Conservation (phyloP, 1,284 basidiomycete species). For the Tilletiaria anomala region DNA sequence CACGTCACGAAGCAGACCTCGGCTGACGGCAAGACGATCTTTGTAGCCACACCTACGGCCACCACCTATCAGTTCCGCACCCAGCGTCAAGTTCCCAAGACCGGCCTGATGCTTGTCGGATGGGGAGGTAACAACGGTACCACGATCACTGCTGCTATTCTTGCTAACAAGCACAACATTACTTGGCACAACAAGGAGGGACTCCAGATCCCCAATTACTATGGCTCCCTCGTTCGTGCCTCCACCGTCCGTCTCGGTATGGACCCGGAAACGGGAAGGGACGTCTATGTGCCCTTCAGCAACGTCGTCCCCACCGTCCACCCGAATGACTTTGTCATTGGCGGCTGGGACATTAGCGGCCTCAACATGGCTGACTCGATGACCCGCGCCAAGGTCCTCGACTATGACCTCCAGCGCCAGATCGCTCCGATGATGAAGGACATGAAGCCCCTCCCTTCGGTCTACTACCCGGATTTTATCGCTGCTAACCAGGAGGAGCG, state of each 20-base stretch:
- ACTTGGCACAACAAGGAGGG: constrained; percentile 89
- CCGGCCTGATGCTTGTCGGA: constrained; percentile 92
- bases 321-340: constrained; percentile 90
- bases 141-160: constrained; percentile 81
- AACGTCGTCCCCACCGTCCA: constrained; percentile 96
- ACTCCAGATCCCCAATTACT: constrained; percentile 83
- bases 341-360: constrained; percentile 94
- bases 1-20: constrained; percentile 29
- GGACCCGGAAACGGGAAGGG: constrained; percentile 69
- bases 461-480: constrained; percentile 60
- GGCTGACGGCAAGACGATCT: constrained; percentile 31
- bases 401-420: constrained; percentile 94
- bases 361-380: constrained; percentile 77
- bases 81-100: constrained; percentile 69
- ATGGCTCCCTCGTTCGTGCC: constrained; percentile 60
- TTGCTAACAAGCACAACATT: constrained; percentile 91
- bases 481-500: constrained; percentile 94
- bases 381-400: constrained; percentile 81
- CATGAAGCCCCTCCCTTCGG: constrained; percentile 75
- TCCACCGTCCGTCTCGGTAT: constrained; percentile 83
- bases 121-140: constrained; percentile 95
- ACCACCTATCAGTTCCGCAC: constrained; percentile 70
- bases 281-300: constrained; percentile 80
- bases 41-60: constrained; percentile 29
- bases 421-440: constrained; percentile 70